phyloP scores from a whole-genome alignment of 805 yeast genomes.

The Candida xyloterini region DNA sequence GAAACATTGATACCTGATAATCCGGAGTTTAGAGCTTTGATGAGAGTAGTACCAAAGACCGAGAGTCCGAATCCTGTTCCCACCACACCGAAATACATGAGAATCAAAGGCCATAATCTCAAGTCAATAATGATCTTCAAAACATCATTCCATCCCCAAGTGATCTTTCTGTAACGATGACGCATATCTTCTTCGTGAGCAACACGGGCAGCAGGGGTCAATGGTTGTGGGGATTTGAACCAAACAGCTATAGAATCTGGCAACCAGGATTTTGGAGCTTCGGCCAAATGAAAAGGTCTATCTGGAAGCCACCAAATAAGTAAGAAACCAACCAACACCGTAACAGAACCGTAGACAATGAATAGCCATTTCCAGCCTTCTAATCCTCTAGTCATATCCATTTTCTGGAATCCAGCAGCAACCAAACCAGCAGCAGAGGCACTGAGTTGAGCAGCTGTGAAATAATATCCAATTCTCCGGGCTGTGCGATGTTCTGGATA shows the following conservation, averaged over 20 bases:
- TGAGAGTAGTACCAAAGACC: constrained; percentile 79
- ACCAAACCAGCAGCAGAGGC: constrained; percentile 88
- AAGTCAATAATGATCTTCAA: constrained; percentile 52
- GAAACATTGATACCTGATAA: constrained; percentile 68
- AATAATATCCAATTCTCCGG: constrained; percentile 79
- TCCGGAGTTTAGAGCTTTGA: constrained; percentile 58
- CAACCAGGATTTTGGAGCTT: constrained; percentile 11
- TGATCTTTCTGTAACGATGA: constrained; percentile 41
- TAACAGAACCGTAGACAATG: constrained; percentile 69
- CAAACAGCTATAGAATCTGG: constrained; percentile 19
- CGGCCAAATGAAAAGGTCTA: constrained; percentile 46
- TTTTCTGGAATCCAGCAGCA: constrained; percentile 82
- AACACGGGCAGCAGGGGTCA: constrained; percentile 48
- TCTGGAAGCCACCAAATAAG: constrained; percentile 87
- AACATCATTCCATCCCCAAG: constrained; percentile 64
- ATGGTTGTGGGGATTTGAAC: constrained; percentile 40
- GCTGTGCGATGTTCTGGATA: constrained; percentile 78
- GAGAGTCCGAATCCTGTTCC: constrained; percentile 89
- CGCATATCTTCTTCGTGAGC: constrained; percentile 63
- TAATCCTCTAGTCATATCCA: constrained; percentile 67
- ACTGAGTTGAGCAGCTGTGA: constrained; percentile 88
- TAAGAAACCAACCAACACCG: constrained; percentile 59
- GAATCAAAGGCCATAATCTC: constrained; percentile 73
- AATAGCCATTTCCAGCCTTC: constrained; percentile 90
- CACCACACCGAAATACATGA: constrained; percentile 91